phyloP scores from a whole-genome alignment of 352 stramenopile genomes.

The Pythium dissimile region DNA sequence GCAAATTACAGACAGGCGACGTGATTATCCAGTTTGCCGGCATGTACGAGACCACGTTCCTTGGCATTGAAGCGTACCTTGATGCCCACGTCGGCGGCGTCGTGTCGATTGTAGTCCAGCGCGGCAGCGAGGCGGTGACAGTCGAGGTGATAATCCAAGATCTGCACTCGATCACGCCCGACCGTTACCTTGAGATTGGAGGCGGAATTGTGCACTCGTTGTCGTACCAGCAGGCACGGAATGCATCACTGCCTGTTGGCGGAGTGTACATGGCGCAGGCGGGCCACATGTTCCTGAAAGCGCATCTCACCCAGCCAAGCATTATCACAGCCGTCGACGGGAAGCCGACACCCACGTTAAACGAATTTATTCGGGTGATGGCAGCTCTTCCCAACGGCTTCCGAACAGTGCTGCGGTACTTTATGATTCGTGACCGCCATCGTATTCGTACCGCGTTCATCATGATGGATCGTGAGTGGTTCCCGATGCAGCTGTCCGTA shows the following conservation, averaged over 20 bases:
- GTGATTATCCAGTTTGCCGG: slow-evolving; percentile 82
- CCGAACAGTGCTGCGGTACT: slow-evolving; percentile 82
- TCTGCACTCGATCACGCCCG: slow-evolving; percentile 80
- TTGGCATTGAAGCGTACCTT: slow-evolving; percentile 74
- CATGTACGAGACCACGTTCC: slow-evolving; percentile 76
- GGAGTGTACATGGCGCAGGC: slow-evolving; percentile 84
- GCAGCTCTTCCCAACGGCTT: slow-evolving; percentile 70
- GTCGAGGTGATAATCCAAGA: slow-evolving; percentile 53
- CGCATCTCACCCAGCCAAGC: slow-evolving; percentile 75
- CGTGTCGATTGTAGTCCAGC: slow-evolving; percentile 71
- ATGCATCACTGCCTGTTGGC: slow-evolving; percentile 70
- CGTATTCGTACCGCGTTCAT: slow-evolving; percentile 84
- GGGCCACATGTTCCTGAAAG: slow-evolving; percentile 91
- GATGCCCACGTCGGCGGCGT: slow-evolving; percentile 66
- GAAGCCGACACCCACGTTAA: slow-evolving; percentile 75
- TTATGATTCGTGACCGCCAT: slow-evolving; percentile 84
- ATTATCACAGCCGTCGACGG: slow-evolving; percentile 86
- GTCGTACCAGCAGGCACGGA: slow-evolving; percentile 86
- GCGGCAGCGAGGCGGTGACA: slow-evolving; percentile 55
- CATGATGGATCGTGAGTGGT: slow-evolving; percentile 89
- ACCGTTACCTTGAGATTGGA: slow-evolving; percentile 82
- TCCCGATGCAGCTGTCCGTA: slow-evolving; percentile 77
- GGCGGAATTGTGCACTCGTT: slow-evolving; percentile 86
- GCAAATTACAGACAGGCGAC: slow-evolving; percentile 80
- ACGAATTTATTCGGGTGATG: slow-evolving; percentile 79